phyloP scores from a whole-genome alignment of 495 filamentous ascomycete genomes.

The Hypoxylon fragiforme region DNA sequence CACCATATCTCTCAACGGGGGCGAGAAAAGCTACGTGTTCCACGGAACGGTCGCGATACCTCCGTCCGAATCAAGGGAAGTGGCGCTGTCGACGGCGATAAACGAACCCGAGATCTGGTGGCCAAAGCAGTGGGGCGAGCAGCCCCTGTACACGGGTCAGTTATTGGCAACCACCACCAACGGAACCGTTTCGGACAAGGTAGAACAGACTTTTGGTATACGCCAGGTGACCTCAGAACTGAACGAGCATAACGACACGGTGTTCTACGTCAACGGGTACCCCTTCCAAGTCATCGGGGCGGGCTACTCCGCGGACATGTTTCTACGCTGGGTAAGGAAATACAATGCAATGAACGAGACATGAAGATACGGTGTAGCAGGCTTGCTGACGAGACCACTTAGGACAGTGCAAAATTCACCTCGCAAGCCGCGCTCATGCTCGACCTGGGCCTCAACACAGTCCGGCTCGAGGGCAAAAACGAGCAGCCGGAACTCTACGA shows the following conservation, averaged over 20 bases:
- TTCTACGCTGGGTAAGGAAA: conserved; percentile 53
- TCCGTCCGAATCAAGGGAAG: conserved; percentile 41
- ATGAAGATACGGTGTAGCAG: neutral
- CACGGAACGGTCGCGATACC: conserved; percentile 42
- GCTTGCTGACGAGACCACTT: neutral
- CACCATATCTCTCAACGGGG: conserved; percentile 36
- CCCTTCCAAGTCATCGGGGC: conserved; percentile 63
- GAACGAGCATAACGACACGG: conserved; percentile 57
- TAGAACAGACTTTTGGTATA: conserved; percentile 54
- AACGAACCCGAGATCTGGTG: conserved; percentile 51
- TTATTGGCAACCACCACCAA: conserved; percentile 43
- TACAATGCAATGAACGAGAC: neutral
- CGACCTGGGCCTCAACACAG: conserved; percentile 64
- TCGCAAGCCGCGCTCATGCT: conserved; percentile 55
- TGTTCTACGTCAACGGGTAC: conserved; percentile 58
- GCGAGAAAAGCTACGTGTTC: conserved; percentile 29
- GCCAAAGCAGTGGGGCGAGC: conserved; percentile 54
- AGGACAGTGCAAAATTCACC: conserved; percentile 44
- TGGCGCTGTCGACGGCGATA: conserved; percentile 43
- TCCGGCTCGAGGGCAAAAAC: conserved; percentile 67
- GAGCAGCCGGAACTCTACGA: conserved; percentile 64
- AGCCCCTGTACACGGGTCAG: conserved; percentile 47
- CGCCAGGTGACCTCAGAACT: conserved; percentile 56
- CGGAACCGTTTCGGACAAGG: conserved; percentile 49
- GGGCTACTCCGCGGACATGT: conserved; percentile 65